Evolutionary conservation across 768 basidiomycete genomes (phyloP), one percentile per base, ranked within the genome.

Genomic region (Auriculariales sp.): DNA sequence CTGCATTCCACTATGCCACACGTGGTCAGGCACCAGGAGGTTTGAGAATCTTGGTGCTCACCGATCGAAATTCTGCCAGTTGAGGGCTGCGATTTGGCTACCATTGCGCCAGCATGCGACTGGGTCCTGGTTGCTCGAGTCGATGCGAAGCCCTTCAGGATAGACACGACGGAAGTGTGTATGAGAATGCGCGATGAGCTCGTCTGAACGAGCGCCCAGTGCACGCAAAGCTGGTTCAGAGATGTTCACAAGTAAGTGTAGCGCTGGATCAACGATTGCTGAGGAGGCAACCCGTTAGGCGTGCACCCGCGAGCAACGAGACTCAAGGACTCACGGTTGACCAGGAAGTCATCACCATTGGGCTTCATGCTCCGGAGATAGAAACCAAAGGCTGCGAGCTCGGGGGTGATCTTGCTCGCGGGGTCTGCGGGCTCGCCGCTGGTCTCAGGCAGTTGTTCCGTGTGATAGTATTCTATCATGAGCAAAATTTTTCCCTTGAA

Each of bases 321-420:
- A 31, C n/a, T n/a, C n/a, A n/a, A n/a, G n/a, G 6, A 54, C 59
- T 22, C 55, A 71, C 72, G 58, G 61, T 70, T 59, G 19, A 54
- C 49, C 28, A 72, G 63, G 77, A 78, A 80, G 5, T 66, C 68
- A 50, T 73, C 70, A 6, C 54, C 39, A 24, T 24, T 19, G 5
- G 79, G 79, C 54, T 82, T 81, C 69, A 79, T 67, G 59, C 77
- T 79, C 28, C 77, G 72, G 3, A 75, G 71, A 50, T 81, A 81
- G 57, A 73, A 72, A 1, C 79, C 78, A 6, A 78, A 66, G 3
- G 64, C 67, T 4, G 78, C 75, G 5, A 82, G 70, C 35, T 47
- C 46, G 17, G 44, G 29, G 30, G 12, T 4, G 14, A 24, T 28
- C 31, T 46, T 28, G 49, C n/a, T 31, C 46, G n/a, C 36, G 53